Conservation (phyloP, 2,329 filamentous ascomycete species). For the Epichloe aotearoae region DNA sequence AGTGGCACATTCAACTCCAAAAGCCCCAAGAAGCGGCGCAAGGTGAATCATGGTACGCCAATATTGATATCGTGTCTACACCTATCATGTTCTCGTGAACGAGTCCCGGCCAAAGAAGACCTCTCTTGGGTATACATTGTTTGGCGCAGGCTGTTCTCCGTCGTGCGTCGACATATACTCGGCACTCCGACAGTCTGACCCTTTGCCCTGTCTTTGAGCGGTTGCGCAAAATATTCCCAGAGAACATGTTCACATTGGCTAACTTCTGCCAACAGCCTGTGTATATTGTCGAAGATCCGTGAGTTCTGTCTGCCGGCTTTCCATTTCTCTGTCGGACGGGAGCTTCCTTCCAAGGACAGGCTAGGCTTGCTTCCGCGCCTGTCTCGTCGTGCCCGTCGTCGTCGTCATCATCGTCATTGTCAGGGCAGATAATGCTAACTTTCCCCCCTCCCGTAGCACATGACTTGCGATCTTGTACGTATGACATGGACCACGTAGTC, state of each 20-base stretch:
- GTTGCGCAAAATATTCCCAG: background rate
- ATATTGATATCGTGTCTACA: too few relatives aligned
- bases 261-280: slow-evolving; percentile 43
- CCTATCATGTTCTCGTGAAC: background rate
- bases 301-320: slow-evolving; percentile 35
- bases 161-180: background rate
- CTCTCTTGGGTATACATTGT: background rate
- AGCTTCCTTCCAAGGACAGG: background rate
- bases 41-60: slow-evolving; percentile 73
- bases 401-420: background rate
- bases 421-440: slow-evolving; percentile 1
- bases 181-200: background rate
- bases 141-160: background rate
- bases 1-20: slow-evolving; percentile 16
- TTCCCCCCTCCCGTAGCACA: slow-evolving; percentile 46
- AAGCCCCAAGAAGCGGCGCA: slow-evolving; percentile 73
- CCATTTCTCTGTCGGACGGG: too few relatives aligned
- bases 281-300: slow-evolving; percentile 85
- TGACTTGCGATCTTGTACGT: slow-evolving; percentile 85
- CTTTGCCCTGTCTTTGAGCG: background rate
- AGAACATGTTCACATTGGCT: background rate
- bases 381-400: too few relatives aligned
- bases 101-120: background rate
- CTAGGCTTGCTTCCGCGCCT: background rate
- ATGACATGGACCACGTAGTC: slow-evolving; percentile 1